phyloP scores from a whole-genome alignment of 257 asterid genomes.

The Scutellaria galericulata region DNA sequence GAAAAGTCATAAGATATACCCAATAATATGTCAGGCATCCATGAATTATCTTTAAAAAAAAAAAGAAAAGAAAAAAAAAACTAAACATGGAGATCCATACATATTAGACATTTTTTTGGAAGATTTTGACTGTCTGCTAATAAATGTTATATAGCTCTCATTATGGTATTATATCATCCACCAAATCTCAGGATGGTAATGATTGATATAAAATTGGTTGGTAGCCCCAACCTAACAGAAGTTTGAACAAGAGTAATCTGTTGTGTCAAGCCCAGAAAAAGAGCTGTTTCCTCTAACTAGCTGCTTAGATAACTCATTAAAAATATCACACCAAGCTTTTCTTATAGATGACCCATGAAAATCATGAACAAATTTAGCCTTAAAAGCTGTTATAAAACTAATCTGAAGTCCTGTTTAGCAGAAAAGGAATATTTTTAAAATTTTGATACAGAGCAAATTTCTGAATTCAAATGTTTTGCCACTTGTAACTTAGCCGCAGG shows the following conservation, averaged over 20 bases:
- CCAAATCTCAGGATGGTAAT: background rate
- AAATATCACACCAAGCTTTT: background rate
- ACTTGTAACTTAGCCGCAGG: too few species aligned
- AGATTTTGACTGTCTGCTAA: background rate
- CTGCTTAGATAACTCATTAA: background rate
- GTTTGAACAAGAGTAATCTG: background rate
- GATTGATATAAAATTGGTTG: background rate
- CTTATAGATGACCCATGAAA: background rate
- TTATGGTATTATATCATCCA: background rate
- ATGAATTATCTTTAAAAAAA: too few species aligned
- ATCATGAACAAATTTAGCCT: too few species aligned
- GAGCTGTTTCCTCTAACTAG: background rate
- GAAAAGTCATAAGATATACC: too few species aligned
- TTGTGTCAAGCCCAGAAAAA: background rate
- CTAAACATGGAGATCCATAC: too few species aligned
- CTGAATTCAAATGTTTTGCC: too few species aligned
- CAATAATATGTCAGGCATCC: too few species aligned
- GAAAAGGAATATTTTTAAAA: background rate
- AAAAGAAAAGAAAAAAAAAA: too few species aligned
- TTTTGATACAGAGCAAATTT: too few species aligned
- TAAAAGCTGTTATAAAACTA: background rate
- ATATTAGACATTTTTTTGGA: background rate
- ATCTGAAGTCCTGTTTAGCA: background rate
- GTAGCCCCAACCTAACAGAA: background rate
- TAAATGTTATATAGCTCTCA: background rate